phyloP scores from a whole-genome alignment of 2,329 filamentous ascomycete species.

The Blastomyces silverae region DNA sequence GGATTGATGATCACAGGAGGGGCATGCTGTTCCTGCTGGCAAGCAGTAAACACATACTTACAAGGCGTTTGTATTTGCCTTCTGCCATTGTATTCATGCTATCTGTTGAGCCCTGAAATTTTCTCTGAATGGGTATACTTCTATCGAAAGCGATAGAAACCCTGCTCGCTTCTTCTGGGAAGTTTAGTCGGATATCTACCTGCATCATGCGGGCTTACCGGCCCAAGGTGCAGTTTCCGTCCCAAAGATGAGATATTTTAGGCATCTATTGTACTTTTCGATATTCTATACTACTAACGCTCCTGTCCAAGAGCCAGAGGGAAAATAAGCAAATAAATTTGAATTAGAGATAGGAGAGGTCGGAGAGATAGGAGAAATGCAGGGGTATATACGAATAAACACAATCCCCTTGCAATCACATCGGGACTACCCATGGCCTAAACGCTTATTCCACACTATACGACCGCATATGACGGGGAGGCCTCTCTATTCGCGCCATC shows the following conservation, averaged over 20 bases:
- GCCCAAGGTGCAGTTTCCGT: not conserved
- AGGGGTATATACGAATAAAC: not conserved
- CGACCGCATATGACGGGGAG: conserved; percentile 3
- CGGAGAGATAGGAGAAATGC: not conserved
- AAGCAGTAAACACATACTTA: not conserved
- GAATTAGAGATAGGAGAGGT: not conserved
- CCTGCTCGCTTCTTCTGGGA: not conserved
- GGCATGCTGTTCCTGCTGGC: not conserved
- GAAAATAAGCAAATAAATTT: not conserved
- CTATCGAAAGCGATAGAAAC: not conserved
- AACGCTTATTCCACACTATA: conserved; percentile 1
- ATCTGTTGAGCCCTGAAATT: not conserved
- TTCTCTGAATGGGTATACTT: not conserved
- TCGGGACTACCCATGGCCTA: not conserved
- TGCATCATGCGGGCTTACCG: not conserved
- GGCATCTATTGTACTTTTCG: not conserved
- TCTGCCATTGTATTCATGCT: too few relatives aligned
- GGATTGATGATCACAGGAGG: not conserved
- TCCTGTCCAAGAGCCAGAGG: not conserved
- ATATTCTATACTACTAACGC: not conserved
- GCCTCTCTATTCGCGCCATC: not conserved
- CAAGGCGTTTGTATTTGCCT: not conserved
- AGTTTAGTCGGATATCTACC: not conserved
- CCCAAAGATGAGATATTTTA: too few relatives aligned
- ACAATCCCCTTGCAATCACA: not conserved